Evolutionary conservation across 2,329 filamentous ascomycete genomes (phyloP).

Genomic region (Geosmithia flava): DNA sequence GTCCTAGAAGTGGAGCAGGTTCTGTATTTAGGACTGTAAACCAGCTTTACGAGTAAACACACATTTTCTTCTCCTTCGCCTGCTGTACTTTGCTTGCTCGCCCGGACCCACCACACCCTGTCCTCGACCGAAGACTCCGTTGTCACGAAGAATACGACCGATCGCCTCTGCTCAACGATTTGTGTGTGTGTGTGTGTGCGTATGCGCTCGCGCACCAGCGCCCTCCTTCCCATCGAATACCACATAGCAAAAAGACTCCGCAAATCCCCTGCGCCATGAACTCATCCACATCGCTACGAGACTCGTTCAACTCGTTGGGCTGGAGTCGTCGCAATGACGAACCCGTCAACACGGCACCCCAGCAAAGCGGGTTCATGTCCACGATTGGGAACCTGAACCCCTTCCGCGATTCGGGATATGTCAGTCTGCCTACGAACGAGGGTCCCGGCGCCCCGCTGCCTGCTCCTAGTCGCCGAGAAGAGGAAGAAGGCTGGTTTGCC

Average conservation of each 20-base stretch:
- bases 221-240: too few species aligned
- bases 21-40: too few species aligned
- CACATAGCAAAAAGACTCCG: too few species aligned
- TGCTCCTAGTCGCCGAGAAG: conserved; percentile 72
- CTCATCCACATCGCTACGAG: conserved; percentile 72
- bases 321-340: conserved; percentile 84
- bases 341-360: conserved; percentile 53
- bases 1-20: conserved; percentile 1
- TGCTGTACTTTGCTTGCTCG: too few species aligned
- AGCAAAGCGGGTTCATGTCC: conserved; percentile 63
- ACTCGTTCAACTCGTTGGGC: conserved; percentile 88
- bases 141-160: too few species aligned
- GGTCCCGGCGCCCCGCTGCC: conserved; percentile 74
- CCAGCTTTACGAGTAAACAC: too few species aligned
- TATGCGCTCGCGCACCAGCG: too few species aligned
- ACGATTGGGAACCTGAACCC: conserved; percentile 79
- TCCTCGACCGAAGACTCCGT: too few species aligned
- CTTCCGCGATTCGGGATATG: conserved; percentile 76
- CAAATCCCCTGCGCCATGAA: conserved; percentile 40
- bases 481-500: conserved; percentile 92
- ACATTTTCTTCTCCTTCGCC: too few species aligned
- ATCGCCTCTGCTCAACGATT: too few species aligned
- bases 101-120: too few species aligned
- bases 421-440: conserved; percentile 79
- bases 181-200: too few species aligned